Base-by-base conservation (phyloP, 345 rosid genomes). In the Pistacia vera region DNA sequence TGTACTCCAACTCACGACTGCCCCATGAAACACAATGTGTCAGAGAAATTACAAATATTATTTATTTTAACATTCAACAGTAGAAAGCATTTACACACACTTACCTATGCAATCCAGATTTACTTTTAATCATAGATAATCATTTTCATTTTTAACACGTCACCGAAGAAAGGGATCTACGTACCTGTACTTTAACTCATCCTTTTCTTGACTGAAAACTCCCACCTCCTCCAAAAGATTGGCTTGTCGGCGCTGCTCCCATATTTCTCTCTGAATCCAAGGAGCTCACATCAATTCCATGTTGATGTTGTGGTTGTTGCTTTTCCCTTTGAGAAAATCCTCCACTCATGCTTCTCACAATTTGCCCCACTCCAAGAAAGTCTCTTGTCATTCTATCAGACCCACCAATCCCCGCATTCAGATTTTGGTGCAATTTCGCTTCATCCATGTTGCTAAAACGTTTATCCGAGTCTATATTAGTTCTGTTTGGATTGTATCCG, bases 361-460 rank as follows among this genome's bases (percentile, higher is more conserved):
- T 85, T 63, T 88, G 92, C 64, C 97, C 97, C 41, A 91, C 97
- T 3, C 97, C 94, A 38, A 91, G 94, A 72, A 91, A 91, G 79
- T 91, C 97, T 78, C 94, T 85, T 1, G 97, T 91, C 86, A 87
- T 77, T 55, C 89, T 84, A 74, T 90, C 91, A 57, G 88, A 85
- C 20, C 84, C 86, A 8, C 86, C 80, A 1, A 78, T 59, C 70
- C 78, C 75, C 17, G 61, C 68, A 16, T 51, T 76, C 13, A 78
- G 18, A 79, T 70, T 71, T 36, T 73, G 83, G 58, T 76, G 82
- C 73, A 79, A 25, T 38, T 84, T 81, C 20, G 63, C 56, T 46
- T 83, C 81, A 11, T 77, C 86, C 16, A 77, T 63, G 65, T 61
- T 75, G 14, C 68, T 60, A 22, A 63, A 62, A 46, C 68, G 28